Evolutionary conservation across 2,329 filamentous ascomycete genomes (phyloP), one percentile per base, ranked within the genome.

Genomic region (Hymenoscyphus linearis): DNA sequence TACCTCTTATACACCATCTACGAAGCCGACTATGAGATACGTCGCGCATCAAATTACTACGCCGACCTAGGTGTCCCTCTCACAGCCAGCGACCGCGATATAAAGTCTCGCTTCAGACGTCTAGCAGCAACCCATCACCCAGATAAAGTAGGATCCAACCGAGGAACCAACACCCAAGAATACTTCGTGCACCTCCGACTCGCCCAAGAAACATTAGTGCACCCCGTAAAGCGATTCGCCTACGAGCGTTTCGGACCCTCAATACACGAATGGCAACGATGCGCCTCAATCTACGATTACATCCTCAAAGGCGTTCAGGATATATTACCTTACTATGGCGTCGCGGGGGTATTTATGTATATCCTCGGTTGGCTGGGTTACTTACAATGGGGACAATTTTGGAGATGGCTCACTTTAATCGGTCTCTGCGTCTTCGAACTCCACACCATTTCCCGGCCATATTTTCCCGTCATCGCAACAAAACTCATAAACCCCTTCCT

Each of bases 1-100:
- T 99, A 98, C 77, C 89, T 98, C 40, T 77, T 88, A 66, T 97
- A 96, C 80, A 96, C 92, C 54, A 85, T 98, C 70, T 95, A 93
- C 78, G 93, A 98, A 77, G 89, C 91, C 70, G 90, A 96, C 80
- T 86, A 90, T 78, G 86, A 91, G 65, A 81, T 96, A 31, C 88
- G 85, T 65, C 78, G 82, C 52, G 78, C 81, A 1, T 86, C 88
- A 18, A 87, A 91, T 74, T 96, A 89, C 78, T 98, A 97, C 77
- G 79, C 84, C 54, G 83, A 88, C 65, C 83, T 99, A 0, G 85
- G 85, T 37, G 83, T 97, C 0, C 79, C 87, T 13, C 80, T 87
- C 40, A 75, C 82, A 60, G 88, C 89, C 12, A 82, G 84, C 58
- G 91, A 96, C 58, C 84, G 84, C 68, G 86, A 88, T 13, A 84